phyloP scores from a whole-genome alignment of 495 filamentous ascomycete genomes.

The Lasiosphaeris hirsuta region DNA sequence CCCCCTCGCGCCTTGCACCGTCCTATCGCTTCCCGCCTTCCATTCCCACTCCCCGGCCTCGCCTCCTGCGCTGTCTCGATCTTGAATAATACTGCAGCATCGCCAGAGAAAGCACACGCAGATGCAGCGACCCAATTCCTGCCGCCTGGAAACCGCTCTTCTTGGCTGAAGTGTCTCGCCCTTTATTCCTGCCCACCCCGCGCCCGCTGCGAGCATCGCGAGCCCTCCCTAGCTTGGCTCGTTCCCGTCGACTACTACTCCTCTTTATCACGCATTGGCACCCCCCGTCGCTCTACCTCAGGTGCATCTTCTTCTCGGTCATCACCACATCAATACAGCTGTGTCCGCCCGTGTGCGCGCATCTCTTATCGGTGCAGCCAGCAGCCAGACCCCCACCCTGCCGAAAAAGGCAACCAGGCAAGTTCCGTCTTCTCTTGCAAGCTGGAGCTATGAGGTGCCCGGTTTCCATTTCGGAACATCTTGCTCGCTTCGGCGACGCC shows the following conservation, averaged over 20 bases:
- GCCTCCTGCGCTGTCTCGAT: no score
- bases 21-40: slow-evolving; percentile 9
- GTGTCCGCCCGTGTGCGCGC: neutral
- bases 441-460: no score
- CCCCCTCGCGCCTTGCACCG: slow-evolving; percentile 4
- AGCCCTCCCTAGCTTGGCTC: slow-evolving; percentile 9
- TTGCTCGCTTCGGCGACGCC: no score
- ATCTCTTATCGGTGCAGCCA: slow-evolving; percentile 1
- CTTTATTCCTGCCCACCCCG: slow-evolving; percentile 13
- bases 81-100: no score
- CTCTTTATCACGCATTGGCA: slow-evolving; percentile 19
- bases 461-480: no score
- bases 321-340: neutral
- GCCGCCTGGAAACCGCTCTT: neutral
- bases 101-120: neutral
- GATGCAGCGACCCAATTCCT: neutral
- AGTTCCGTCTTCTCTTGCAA: slow-evolving; percentile 10
- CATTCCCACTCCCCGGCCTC: neutral
- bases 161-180: slow-evolving; percentile 15
- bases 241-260: neutral
- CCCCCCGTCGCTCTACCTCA: neutral
- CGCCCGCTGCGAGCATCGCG: slow-evolving; percentile 1
- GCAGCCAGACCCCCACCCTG: neutral
- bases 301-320: neutral
- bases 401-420: neutral